A percentile compares a stretch with the other conserved stretches of the same genome.
phyloP scores from a whole-genome alignment of 306 rosid species.

The Abrus pulchellus region DNA sequence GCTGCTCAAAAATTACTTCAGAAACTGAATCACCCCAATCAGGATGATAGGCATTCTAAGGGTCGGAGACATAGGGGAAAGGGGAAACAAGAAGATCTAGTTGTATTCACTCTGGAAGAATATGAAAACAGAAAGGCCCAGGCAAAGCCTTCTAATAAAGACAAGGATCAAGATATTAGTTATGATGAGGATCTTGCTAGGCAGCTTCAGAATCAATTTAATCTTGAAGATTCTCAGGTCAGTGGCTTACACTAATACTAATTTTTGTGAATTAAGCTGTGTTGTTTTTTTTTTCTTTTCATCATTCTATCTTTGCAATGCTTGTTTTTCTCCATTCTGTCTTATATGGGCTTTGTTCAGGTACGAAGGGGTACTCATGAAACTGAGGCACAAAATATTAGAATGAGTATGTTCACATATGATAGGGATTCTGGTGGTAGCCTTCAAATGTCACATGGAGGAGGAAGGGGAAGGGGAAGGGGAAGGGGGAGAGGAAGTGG shows the following conservation, averaged over 20 bases:
- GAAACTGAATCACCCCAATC: conserved; percentile 69
- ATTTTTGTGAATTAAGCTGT: conserved; percentile 12
- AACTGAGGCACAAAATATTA: conserved; percentile 64
- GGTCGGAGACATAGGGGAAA: conserved; percentile 68
- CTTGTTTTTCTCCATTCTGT: not conserved
- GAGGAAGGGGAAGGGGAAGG: conserved; percentile 58
- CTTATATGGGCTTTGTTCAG: conserved; percentile 55
- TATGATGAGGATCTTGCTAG: conserved; percentile 81
- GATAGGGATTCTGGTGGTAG: conserved; percentile 57
- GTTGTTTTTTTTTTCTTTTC: conserved; percentile 9
- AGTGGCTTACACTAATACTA: conserved; percentile 41
- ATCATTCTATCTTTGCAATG: not conserved
- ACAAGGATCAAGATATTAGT: conserved; percentile 45
- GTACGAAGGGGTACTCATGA: conserved; percentile 53
- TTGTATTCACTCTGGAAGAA: conserved; percentile 74
- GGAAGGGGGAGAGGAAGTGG: conserved; percentile 49
- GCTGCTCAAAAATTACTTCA: conserved; percentile 92
- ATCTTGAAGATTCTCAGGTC: conserved; percentile 74
- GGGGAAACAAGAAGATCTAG: conserved; percentile 69
- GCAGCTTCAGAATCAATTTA: conserved; percentile 82
- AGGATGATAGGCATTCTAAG: conserved; percentile 49
- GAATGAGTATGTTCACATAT: conserved; percentile 83
- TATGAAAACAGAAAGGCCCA: conserved; percentile 72
- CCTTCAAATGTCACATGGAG: conserved; percentile 54
- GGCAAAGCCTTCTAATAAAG: conserved; percentile 48